A percentile compares a stretch with the other conserved stretches of the same genome.
Conservation (phyloP, 75 land plant species). For the Selaginella tamariscina region DNA sequence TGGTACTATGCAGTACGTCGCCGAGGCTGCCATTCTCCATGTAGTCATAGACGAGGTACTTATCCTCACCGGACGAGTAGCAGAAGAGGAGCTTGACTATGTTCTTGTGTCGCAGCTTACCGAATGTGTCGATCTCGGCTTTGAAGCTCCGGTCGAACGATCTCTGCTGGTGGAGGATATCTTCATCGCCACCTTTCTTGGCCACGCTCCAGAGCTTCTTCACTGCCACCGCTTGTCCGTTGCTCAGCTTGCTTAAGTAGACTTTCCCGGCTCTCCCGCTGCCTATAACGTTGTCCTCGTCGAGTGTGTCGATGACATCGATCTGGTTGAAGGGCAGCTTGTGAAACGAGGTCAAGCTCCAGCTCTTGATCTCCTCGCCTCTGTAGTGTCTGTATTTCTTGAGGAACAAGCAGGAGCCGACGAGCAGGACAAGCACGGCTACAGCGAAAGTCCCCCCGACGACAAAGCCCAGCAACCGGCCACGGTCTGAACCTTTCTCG, state of each 20-base stretch:
- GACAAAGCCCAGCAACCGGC: not conserved
- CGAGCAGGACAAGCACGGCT: not conserved
- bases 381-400: not conserved
- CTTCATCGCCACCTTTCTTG: constrained; percentile 14
- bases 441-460: not conserved
- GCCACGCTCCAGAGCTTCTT: constrained; percentile 52
- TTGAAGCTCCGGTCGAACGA: constrained; percentile 62
- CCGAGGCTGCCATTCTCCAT: constrained; percentile 92
- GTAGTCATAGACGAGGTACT: constrained; percentile 72
- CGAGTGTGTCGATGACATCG: constrained; percentile 47
- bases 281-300: constrained; percentile 76
- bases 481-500: not conserved
- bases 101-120: constrained; percentile 72
- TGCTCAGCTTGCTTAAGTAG: constrained; percentile 51
- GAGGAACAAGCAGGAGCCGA: not conserved
- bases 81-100: constrained; percentile 81
- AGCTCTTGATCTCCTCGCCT: constrained; percentile 14
- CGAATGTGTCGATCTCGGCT: constrained; percentile 67
- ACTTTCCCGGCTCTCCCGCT: constrained; percentile 74
- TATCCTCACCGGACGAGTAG: constrained; percentile 37
- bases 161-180: not conserved
- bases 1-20: constrained; percentile 48
- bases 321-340: constrained; percentile 44
- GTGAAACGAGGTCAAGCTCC: constrained; percentile 71
- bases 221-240: constrained; percentile 60